These are phyloP conservation scores for Tilletia setariae DNA, from an alignment of 1,284 basidiomycete genomes.

Conservation along the genomic window DNA sequence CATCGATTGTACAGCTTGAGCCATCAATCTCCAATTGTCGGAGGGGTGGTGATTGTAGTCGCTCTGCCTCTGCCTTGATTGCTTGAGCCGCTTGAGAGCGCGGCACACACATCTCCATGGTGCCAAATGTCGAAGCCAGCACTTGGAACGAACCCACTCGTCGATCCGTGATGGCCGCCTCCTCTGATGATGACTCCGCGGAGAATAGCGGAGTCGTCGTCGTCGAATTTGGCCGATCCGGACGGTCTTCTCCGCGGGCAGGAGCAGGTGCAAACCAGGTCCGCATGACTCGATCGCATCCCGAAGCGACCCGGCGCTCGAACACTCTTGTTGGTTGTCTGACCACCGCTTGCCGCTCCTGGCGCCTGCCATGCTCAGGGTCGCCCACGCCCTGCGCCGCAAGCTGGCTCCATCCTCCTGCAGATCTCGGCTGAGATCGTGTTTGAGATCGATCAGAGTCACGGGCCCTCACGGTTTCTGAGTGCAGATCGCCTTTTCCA, in stretches of 20 bases:
- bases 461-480: not conserved
- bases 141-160: not conserved
- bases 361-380: too few relatives aligned
- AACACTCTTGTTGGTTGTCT: not conserved
- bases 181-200: not conserved
- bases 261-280: constrained; percentile 1
- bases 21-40: not conserved
- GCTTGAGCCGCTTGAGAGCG: not conserved
- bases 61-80: not conserved
- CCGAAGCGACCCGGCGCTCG: constrained; percentile 10
- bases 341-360: too few relatives aligned
- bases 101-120: not conserved
- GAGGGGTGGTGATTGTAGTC: not conserved
- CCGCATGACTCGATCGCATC: constrained; percentile 13
- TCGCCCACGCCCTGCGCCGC: too few relatives aligned
- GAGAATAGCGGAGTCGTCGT: not conserved
- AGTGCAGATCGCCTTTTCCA: not conserved
- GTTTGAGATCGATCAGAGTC: too few relatives aligned
- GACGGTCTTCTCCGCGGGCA: not conserved
- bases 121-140: not conserved
- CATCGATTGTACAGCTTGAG: not conserved
- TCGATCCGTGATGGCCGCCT: not conserved
- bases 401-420: too few relatives aligned
- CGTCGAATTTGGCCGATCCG: not conserved
- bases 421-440: too few relatives aligned